These are phyloP conservation scores for Lepidium aucheri DNA, from an alignment of 345 rosid species.

Conservation along the genomic window DNA sequence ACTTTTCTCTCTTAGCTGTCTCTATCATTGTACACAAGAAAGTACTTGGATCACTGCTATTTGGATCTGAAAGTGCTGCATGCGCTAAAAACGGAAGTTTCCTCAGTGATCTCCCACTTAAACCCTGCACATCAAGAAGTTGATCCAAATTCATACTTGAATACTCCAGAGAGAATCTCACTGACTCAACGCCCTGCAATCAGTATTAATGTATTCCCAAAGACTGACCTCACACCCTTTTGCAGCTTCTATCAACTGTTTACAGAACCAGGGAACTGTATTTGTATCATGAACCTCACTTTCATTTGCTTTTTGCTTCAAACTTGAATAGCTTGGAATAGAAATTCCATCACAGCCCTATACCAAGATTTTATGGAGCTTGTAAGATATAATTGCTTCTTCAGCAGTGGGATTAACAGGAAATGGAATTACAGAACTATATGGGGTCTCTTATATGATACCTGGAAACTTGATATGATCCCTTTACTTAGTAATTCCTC, in stretches of 20 bases:
- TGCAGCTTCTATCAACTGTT: slow-evolving; percentile 73
- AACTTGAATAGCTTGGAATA: slow-evolving; percentile 57
- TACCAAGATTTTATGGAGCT: slow-evolving; percentile 9
- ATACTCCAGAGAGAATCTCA: neutral
- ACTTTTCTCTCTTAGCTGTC: slow-evolving; percentile 57
- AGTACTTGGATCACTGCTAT: slow-evolving; percentile 42
- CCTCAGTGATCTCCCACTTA: slow-evolving; percentile 85
- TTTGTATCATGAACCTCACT: slow-evolving; percentile 38
- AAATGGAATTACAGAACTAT: neutral
- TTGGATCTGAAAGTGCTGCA: slow-evolving; percentile 62
- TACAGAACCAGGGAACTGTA: slow-evolving; percentile 27
- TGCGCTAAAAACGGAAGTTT: slow-evolving; percentile 92
- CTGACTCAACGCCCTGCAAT: neutral
- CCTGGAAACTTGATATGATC: slow-evolving; percentile 66
- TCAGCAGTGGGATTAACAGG: neutral
- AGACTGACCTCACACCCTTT: slow-evolving; percentile 71
- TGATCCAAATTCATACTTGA: neutral
- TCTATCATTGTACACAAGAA: slow-evolving; percentile 68
- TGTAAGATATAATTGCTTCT: neutral
- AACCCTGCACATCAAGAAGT: slow-evolving; percentile 42
- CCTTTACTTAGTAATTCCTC: slow-evolving; percentile 68
- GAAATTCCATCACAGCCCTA: slow-evolving; percentile 42
- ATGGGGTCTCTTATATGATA: neutral
- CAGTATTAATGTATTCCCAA: neutral
- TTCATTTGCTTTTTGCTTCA: slow-evolving; percentile 44